These are phyloP conservation scores for Aphanomyces euteiches DNA, from an alignment of 352 stramenopile genomes.

Conservation along the genomic window DNA sequence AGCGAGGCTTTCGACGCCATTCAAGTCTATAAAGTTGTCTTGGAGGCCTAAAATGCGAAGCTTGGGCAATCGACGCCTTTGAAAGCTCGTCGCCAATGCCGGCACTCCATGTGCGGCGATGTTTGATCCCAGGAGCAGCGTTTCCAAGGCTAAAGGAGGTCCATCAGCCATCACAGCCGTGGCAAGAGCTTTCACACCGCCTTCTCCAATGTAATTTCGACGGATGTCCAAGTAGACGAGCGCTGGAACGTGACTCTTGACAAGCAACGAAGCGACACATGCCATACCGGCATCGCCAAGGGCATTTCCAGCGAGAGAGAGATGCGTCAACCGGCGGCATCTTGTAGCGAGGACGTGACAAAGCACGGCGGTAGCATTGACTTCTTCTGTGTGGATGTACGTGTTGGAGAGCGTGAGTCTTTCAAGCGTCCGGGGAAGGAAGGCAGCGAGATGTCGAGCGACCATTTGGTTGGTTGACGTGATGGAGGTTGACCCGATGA, in stretches of 20 bases:
- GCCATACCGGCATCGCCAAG: conserved; percentile 37
- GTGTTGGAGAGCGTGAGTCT: conserved; percentile 31
- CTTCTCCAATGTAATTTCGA: conserved; percentile 37
- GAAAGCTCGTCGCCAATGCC: conserved; percentile 28
- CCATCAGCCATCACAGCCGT: conserved; percentile 8
- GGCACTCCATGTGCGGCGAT: conserved; percentile 29
- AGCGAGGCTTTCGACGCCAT: conserved; percentile 31
- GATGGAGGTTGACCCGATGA: conserved; percentile 5
- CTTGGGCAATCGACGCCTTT: conserved; percentile 11
- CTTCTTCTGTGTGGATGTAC: conserved; percentile 33
- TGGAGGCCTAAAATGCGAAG: conserved; percentile 35
- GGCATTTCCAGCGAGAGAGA: conserved; percentile 35
- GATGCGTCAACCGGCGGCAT: conserved; percentile 29
- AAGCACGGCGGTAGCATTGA: conserved; percentile 33
- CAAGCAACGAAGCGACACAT: conserved; percentile 25
- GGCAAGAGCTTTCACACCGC: conserved; percentile 31
- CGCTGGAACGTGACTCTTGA: conserved; percentile 4
- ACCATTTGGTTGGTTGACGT: conserved; percentile 28
- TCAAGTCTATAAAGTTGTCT: conserved; percentile 36
- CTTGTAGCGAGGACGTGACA: conserved; percentile 26
- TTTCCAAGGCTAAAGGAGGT: conserved; percentile 9
- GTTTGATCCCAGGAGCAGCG: conserved; percentile 36
- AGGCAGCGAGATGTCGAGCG: conserved; percentile 26
- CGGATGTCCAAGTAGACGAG: conserved; percentile 34
- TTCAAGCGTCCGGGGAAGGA: conserved; percentile 26